A percentile compares a stretch with the other conserved stretches of the same genome.
phyloP scores from a whole-genome alignment of 352 stramenopile genomes.

The Phytophthora cajani region DNA sequence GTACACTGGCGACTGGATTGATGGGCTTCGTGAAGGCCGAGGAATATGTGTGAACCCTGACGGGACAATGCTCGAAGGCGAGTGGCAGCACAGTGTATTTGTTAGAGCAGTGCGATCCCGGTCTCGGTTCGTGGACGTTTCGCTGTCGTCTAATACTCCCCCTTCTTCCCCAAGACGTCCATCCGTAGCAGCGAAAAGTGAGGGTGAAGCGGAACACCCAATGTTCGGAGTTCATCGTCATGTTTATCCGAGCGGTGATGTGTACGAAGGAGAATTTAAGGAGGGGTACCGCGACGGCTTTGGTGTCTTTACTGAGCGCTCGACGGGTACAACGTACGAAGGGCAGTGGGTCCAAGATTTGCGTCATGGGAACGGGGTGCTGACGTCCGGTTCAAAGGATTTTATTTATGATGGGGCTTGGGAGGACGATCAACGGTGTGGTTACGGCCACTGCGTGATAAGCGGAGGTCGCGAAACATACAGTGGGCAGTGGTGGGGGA shows the following conservation, averaged over 20 bases:
- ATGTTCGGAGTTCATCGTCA: slow-evolving; percentile 45
- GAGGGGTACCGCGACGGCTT: slow-evolving; percentile 55
- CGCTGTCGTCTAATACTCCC: slow-evolving; percentile 35
- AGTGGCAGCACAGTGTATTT: slow-evolving; percentile 79
- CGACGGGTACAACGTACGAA: slow-evolving; percentile 75
- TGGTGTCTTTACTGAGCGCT: slow-evolving; percentile 66
- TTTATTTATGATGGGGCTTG: slow-evolving; percentile 88
- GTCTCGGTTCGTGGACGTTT: slow-evolving; percentile 71
- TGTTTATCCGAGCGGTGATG: slow-evolving; percentile 71
- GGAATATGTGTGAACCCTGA: slow-evolving; percentile 72
- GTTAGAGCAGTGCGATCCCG: slow-evolving; percentile 49
- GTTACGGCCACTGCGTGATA: slow-evolving; percentile 82
- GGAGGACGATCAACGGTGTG: slow-evolving; percentile 59
- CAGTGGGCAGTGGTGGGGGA: slow-evolving; percentile 71
- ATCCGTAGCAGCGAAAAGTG: background rate
- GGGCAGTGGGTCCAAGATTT: slow-evolving; percentile 68
- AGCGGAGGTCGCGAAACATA: slow-evolving; percentile 73
- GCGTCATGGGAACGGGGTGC: slow-evolving; percentile 66
- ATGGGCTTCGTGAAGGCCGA: slow-evolving; percentile 81
- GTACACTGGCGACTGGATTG: slow-evolving; percentile 87
- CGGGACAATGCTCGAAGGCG: slow-evolving; percentile 69
- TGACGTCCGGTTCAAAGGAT: slow-evolving; percentile 76
- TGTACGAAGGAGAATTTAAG: slow-evolving; percentile 76
- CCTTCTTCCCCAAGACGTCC: slow-evolving; percentile 8
- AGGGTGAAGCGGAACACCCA: slow-evolving; percentile 28